phyloP scores from a whole-genome alignment of 1,284 basidiomycete genomes.

The Exobasidium rhododendri region DNA sequence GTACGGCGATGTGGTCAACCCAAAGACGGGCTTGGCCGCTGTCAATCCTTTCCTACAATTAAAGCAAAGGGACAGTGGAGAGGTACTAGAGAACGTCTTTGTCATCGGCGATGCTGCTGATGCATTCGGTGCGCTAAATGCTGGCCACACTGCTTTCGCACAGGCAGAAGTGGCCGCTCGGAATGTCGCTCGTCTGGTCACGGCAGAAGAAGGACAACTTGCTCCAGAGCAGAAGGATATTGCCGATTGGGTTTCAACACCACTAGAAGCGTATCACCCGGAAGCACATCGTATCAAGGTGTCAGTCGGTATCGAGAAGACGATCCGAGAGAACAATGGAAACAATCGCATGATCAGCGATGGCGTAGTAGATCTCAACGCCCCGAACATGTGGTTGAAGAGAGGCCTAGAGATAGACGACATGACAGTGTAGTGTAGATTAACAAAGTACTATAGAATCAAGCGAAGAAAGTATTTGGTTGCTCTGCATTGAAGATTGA shows the following conservation, averaged over 20 bases:
- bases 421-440: background rate
- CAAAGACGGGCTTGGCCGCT: conserved; percentile 21
- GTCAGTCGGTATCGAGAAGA: conserved; percentile 4
- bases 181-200: conserved; percentile 23
- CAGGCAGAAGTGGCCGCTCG: conserved; percentile 27
- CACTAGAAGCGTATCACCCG: conserved; percentile 16
- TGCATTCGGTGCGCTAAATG: conserved; percentile 34
- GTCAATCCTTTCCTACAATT: conserved; percentile 24
- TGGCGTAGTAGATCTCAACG: conserved; percentile 13
- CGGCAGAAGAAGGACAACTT: background rate
- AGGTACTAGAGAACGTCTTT: conserved; percentile 20
- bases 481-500: too few relatives aligned
- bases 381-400: conserved; percentile 12
- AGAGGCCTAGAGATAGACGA: background rate
- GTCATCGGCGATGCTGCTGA: conserved; percentile 33
- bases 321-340: conserved; percentile 6
- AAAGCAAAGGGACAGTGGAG: background rate
- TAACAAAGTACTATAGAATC: background rate
- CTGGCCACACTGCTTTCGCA: conserved; percentile 33
- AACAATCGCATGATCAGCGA: background rate
- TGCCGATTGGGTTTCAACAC: background rate
- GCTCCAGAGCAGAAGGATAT: background rate
- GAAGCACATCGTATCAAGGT: conserved; percentile 15
- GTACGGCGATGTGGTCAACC: conserved; percentile 10
- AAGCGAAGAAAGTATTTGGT: background rate